These are phyloP conservation scores for Trapa incisa DNA, from an alignment of 345 rosid species.

Conservation along the genomic window DNA sequence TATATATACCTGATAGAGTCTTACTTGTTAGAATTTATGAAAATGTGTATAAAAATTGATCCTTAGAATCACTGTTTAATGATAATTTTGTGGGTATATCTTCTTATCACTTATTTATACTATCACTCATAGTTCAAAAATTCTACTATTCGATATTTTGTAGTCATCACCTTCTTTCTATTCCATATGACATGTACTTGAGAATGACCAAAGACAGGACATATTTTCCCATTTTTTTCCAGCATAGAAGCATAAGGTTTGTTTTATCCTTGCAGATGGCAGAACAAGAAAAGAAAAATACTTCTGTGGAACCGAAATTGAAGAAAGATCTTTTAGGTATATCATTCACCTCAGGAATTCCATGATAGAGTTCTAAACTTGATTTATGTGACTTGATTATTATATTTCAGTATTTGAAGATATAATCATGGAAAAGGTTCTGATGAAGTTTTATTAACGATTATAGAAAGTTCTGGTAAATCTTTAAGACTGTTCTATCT, in stretches of 20 bases:
- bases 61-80: background rate
- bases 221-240: background rate
- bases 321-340: conserved; percentile 37
- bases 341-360: background rate
- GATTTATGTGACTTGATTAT: background rate
- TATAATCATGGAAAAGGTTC: background rate
- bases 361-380: background rate
- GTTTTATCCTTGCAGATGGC: conserved; percentile 22
- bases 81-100: no score
- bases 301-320: conserved; percentile 20
- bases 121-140: background rate
- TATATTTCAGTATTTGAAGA: background rate
- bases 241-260: background rate
- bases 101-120: background rate
- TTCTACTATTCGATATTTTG: background rate
- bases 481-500: background rate
- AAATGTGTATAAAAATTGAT: background rate
- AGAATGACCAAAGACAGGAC: background rate
- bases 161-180: background rate
- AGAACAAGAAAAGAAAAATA: conserved; percentile 24
- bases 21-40: background rate
- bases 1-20: background rate
- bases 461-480: background rate
- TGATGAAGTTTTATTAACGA: background rate
- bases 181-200: background rate